Conservation (phyloP, 208 protist genomes). For the Acanthamoeba culbertsoni region DNA sequence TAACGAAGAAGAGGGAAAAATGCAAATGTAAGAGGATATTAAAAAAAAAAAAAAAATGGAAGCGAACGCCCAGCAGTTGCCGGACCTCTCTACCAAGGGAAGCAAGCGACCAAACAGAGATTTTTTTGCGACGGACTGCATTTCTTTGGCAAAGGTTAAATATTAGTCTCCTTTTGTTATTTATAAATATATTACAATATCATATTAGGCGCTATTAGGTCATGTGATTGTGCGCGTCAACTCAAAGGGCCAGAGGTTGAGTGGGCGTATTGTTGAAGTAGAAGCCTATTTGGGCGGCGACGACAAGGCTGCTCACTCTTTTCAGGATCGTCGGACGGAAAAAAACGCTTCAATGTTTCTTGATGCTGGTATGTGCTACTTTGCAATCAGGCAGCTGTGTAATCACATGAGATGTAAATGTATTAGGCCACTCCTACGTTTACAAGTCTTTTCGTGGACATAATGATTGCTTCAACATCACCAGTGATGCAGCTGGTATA, state of each 20-base stretch:
- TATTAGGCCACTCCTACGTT: background rate
- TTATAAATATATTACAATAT: background rate
- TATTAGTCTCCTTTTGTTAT: background rate
- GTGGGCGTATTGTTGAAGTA: background rate
- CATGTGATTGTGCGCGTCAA: background rate
- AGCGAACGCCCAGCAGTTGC: background rate
- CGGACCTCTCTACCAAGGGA: background rate
- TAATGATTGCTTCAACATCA: conserved; percentile 41
- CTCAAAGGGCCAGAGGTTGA: background rate
- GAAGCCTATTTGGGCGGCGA: conserved; percentile 33
- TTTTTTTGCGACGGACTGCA: background rate
- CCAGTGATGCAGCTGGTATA: background rate
- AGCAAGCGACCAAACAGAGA: background rate
- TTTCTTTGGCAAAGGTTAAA: background rate
- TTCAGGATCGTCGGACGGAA: background rate
- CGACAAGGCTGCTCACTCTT: conserved; percentile 29
- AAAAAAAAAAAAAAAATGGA: background rate
- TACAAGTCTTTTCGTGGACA: background rate
- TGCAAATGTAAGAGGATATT: background rate
- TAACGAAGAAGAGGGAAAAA: background rate
- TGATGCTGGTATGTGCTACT: background rate
- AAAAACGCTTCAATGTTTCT: conserved; percentile 11
- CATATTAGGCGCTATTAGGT: background rate
- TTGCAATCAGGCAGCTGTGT: background rate
- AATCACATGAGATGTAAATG: background rate